A percentile compares a stretch with the other conserved stretches of the same genome.
Evolutionary conservation across 495 filamentous ascomycete genomes (phyloP).

Genomic region (Wilcoxina mikolae): DNA sequence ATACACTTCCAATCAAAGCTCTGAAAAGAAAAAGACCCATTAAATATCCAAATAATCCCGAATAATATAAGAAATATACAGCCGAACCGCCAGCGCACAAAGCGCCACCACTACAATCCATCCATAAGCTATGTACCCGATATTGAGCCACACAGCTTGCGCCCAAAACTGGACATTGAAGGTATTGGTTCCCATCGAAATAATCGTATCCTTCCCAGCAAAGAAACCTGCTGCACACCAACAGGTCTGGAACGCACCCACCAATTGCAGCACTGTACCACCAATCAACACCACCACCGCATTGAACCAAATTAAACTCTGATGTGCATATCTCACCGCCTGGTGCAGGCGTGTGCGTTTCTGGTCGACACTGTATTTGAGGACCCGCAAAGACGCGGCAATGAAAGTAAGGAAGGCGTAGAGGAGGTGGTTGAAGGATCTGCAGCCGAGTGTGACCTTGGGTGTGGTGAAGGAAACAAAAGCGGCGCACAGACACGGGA

Average conservation of each 20-base stretch:
- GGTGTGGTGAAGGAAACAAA: slow-evolving; percentile 26
- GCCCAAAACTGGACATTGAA: slow-evolving; percentile 21
- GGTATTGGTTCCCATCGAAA: slow-evolving; percentile 18
- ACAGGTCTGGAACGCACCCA: slow-evolving; percentile 21
- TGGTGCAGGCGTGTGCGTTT: neutral
- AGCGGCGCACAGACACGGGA: slow-evolving; percentile 25
- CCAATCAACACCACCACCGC: slow-evolving; percentile 17
- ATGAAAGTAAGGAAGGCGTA: slow-evolving; percentile 21
- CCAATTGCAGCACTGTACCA: slow-evolving; percentile 21
- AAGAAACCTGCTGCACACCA: slow-evolving; percentile 19
- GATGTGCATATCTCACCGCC: slow-evolving; percentile 3
- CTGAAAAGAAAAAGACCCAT: no score
- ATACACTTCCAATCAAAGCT: no score
- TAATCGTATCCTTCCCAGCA: slow-evolving; percentile 9
- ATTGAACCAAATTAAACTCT: slow-evolving; percentile 15
- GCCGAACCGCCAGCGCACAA: slow-evolving; percentile 13
- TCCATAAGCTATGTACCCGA: slow-evolving; percentile 19
- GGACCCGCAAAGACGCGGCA: slow-evolving; percentile 14
- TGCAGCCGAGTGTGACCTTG: slow-evolving; percentile 23
- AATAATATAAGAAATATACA: slow-evolving; percentile 15
- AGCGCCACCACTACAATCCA: slow-evolving; percentile 16
- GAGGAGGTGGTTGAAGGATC: slow-evolving; percentile 23
- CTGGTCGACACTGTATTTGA: slow-evolving; percentile 4
- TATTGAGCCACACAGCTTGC: slow-evolving; percentile 15
- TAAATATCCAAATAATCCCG: slow-evolving; percentile 8